phyloP scores from a whole-genome alignment of 2,329 filamentous ascomycete genomes.

The Pseudogymnoascus sp. region DNA sequence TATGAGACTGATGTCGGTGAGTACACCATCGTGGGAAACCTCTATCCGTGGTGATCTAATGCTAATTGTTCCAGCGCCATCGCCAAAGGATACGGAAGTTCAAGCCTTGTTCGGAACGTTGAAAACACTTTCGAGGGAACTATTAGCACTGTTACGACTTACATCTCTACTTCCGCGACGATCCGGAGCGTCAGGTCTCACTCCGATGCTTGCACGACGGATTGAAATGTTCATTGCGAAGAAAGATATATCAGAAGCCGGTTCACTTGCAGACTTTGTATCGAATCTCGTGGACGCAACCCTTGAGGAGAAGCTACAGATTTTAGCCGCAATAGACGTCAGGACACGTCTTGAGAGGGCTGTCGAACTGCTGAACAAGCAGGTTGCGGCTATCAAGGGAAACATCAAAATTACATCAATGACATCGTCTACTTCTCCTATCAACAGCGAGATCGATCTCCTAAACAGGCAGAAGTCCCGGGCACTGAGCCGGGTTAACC shows the following conservation, averaged over 20 bases:
- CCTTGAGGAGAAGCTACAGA: conserved; percentile 83
- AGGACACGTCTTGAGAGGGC: conserved; percentile 73
- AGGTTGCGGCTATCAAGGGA: conserved; percentile 76
- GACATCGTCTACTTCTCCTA: conserved; percentile 57
- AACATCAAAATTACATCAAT: conserved; percentile 80
- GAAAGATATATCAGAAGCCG: conserved; percentile 76
- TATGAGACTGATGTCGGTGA: conserved; percentile 63
- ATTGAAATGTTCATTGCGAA: conserved; percentile 81
- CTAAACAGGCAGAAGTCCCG: conserved; percentile 39
- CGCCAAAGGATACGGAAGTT: conserved; percentile 53
- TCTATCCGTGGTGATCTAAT: conserved; percentile 10
- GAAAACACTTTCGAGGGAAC: conserved; percentile 77
- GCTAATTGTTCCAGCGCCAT: conserved; percentile 23
- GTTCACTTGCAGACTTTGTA: conserved; percentile 90
- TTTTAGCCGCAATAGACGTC: conserved; percentile 74
- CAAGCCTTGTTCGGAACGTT: conserved; percentile 69
- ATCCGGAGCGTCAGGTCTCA: conserved; percentile 57
- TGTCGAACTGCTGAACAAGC: conserved; percentile 73
- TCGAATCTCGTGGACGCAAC: conserved; percentile 81
- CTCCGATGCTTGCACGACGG: conserved; percentile 76
- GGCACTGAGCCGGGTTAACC: conserved; percentile 17
- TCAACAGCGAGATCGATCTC: conserved; percentile 49
- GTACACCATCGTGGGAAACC: conserved; percentile 21
- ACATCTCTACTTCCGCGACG: conserved; percentile 74
- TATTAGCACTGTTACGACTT: conserved; percentile 75